These are phyloP conservation scores for Acacia pycnantha DNA, from an alignment of 331 rosid genomes.

Conservation along the genomic window DNA sequence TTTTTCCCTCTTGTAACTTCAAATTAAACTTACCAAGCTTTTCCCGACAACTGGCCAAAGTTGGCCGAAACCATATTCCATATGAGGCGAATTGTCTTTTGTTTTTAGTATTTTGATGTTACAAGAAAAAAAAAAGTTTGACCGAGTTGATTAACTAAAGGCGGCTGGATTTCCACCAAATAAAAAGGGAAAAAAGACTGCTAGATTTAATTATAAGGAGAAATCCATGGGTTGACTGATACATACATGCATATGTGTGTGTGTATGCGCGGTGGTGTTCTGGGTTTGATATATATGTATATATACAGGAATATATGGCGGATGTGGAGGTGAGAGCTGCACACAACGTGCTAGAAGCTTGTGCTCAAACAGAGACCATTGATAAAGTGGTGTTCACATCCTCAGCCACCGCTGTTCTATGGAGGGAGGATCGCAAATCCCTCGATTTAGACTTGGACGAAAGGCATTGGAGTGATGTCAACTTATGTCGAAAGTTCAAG, in stretches of 20 bases:
- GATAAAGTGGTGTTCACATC: conserved; percentile 89
- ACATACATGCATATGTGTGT: too few species aligned
- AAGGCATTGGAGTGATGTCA: conserved; percentile 77
- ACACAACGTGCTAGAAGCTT: conserved; percentile 92
- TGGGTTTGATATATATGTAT: background rate
- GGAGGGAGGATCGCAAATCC: conserved; percentile 71
- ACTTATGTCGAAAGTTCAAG: conserved; percentile 82
- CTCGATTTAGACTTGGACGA: conserved; percentile 59
- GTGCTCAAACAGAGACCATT: conserved; percentile 82
- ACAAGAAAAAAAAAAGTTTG: background rate
- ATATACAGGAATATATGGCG: conserved; percentile 62
- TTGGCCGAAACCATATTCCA: background rate
- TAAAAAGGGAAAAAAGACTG: background rate
- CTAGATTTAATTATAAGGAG: background rate
- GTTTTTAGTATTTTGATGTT: background rate
- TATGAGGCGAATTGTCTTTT: background rate
- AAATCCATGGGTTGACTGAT: background rate
- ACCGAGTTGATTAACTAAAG: background rate
- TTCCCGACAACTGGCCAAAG: background rate
- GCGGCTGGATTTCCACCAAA: background rate
- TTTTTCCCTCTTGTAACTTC: too few species aligned
- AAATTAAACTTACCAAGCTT: background rate
- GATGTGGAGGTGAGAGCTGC: conserved; percentile 96
- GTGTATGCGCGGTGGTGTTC: background rate
- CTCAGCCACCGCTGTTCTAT: conserved; percentile 69